These are phyloP conservation scores for Remersonia thermophila DNA, from an alignment of 2,329 filamentous ascomycete genomes.

Conservation along the genomic window DNA sequence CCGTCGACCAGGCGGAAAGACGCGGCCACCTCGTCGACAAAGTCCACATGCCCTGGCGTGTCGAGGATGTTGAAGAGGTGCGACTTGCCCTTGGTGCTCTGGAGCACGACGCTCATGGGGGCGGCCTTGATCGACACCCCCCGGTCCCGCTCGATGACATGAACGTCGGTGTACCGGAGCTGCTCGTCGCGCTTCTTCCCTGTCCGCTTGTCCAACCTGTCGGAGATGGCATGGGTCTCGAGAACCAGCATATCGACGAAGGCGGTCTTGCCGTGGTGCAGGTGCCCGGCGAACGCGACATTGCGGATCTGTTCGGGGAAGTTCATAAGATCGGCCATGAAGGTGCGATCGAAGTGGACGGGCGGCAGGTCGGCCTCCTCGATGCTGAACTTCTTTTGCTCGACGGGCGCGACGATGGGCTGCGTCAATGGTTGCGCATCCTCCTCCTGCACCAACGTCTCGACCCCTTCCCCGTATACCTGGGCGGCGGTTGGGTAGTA, in stretches of 20 bases:
- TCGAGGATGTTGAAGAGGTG: conserved; percentile 92
- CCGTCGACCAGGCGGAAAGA: conserved; percentile 81
- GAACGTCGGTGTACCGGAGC: conserved; percentile 86
- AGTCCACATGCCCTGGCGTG: conserved; percentile 95
- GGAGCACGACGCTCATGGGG: conserved; percentile 87
- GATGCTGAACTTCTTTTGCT: conserved; percentile 91
- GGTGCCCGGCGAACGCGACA: conserved; percentile 77
- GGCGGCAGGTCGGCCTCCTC: conserved; percentile 83
- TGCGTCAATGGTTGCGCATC: conserved; percentile 86
- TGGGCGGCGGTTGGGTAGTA: conserved; percentile 98
- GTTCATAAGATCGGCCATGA: conserved; percentile 93
- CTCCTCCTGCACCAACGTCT: conserved; percentile 92
- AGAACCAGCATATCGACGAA: conserved; percentile 97
- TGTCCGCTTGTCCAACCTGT: conserved; percentile 65
- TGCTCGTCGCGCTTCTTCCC: conserved; percentile 80
- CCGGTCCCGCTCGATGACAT: conserved; percentile 76
- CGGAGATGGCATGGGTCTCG: conserved; percentile 81
- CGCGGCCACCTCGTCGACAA: conserved; percentile 90
- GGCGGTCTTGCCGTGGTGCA: conserved; percentile 96
- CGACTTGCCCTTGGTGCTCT: conserved; percentile 82
- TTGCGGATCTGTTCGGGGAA: conserved; percentile 92
- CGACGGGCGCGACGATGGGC: conserved; percentile 85
- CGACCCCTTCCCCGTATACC: conserved; percentile 86
- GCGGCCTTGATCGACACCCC: conserved; percentile 86
- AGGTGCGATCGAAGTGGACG: conserved; percentile 76